Conservation (phyloP, 163 green algal genomes). For the Scenedesmus sp. region DNA sequence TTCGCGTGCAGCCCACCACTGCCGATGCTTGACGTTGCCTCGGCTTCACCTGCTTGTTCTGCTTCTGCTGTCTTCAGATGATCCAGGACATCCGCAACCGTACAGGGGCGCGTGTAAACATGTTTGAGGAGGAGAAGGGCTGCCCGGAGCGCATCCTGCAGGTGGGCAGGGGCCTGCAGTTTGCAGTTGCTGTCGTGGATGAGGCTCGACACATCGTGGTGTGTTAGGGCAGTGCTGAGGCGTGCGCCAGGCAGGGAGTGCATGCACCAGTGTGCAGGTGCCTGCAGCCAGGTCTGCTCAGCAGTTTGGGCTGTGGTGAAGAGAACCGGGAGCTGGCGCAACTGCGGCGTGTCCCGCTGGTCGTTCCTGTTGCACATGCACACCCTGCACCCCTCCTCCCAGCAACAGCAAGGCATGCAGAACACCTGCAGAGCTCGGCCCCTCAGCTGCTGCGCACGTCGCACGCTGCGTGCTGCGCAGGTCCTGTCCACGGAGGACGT, state of each 20-base stretch:
- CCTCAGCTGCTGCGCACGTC: not conserved
- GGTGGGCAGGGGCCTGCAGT: not conserved
- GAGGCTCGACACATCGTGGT: no score
- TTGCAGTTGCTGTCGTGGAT: not conserved
- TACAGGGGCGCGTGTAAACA: slow-evolving; percentile 28
- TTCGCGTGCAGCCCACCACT: not conserved
- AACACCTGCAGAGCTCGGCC: no score
- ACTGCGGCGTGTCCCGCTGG: no score
- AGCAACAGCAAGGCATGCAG: no score
- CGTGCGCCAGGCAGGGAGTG: no score
- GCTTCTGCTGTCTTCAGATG: not conserved
- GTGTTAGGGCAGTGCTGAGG: no score
- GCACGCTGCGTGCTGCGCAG: not conserved
- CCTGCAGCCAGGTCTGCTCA: no score
- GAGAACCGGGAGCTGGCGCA: no score
- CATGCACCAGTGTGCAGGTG: no score
- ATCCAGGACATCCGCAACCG: slow-evolving; percentile 46
- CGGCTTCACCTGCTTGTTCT: not conserved
- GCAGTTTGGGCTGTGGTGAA: no score
- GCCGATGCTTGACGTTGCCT: not conserved
- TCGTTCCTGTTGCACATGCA: no score
- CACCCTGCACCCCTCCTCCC: no score
- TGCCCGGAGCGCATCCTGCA: slow-evolving; percentile 41
- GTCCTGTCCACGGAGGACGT: slow-evolving; percentile 58
- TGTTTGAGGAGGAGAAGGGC: slow-evolving; percentile 41